phyloP scores from a whole-genome alignment of 2,329 filamentous ascomycete genomes.

The Phialocephala subalpina region DNA sequence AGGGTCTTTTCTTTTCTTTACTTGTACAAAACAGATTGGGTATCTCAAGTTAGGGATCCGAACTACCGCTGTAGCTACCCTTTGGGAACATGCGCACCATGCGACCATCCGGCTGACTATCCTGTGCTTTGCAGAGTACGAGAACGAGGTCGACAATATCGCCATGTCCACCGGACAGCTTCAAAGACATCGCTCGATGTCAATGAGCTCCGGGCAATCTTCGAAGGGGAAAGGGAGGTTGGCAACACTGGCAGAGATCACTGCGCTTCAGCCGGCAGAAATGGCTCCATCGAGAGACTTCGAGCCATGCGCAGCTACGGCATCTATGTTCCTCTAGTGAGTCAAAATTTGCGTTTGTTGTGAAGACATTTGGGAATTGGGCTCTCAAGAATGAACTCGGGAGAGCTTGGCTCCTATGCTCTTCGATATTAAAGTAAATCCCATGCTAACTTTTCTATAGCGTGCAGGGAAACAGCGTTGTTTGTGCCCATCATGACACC shows the following conservation, averaged over 20 bases:
- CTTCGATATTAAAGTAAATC: no score
- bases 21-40: slow-evolving; percentile 33
- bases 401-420: no score
- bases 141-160: slow-evolving; percentile 44
- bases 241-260: slow-evolving; percentile 59
- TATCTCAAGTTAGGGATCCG: slow-evolving; percentile 29
- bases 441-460: not conserved
- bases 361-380: no score
- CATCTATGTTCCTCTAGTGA: slow-evolving; percentile 83
- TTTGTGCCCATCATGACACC: slow-evolving; percentile 93
- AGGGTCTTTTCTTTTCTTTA: slow-evolving; percentile 33
- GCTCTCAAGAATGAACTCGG: no score
- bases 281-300: slow-evolving; percentile 70
- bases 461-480: slow-evolving; percentile 80
- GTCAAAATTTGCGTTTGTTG: no score
- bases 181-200: slow-evolving; percentile 66
- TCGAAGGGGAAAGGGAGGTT: slow-evolving; percentile 53
- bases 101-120: slow-evolving; percentile 42
- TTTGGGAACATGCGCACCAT: slow-evolving; percentile 35
- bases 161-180: slow-evolving; percentile 65
- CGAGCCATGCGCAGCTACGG: slow-evolving; percentile 89
- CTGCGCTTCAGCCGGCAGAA: slow-evolving; percentile 55
- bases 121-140: slow-evolving; percentile 38
- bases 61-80: slow-evolving; percentile 35
- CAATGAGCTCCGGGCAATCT: slow-evolving; percentile 65